Evolutionary conservation across 2,329 filamentous ascomycete genomes (phyloP).

Genomic region (Teratosphaeriaceae sp.): DNA sequence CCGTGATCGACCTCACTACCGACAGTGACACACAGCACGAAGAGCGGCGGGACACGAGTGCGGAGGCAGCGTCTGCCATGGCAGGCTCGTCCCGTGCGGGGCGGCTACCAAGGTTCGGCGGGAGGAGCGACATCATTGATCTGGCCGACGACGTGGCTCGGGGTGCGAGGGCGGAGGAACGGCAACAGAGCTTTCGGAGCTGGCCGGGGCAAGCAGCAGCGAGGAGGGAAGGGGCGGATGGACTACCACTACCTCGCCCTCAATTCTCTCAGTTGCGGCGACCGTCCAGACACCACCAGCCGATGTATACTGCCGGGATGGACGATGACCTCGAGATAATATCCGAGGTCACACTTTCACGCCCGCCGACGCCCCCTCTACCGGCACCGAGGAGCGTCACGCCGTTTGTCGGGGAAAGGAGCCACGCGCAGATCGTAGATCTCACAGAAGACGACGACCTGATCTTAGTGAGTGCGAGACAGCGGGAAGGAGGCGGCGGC

Average conservation of each 20-base stretch:
- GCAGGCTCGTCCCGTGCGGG: constrained; percentile 24
- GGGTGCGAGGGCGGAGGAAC: background rate
- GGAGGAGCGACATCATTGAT: constrained; percentile 23
- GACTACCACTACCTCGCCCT: constrained; percentile 2
- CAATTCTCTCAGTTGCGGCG: constrained; percentile 8
- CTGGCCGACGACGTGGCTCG: constrained; percentile 4
- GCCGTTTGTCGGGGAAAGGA: constrained; percentile 15
- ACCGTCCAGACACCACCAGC: constrained; percentile 2
- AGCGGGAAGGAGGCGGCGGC: constrained; percentile 7
- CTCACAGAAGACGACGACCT: constrained; percentile 31
- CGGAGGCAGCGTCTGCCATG: background rate
- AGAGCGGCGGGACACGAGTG: background rate
- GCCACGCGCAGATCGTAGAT: constrained; percentile 21
- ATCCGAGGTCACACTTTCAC: constrained; percentile 12
- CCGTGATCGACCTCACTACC: constrained; percentile 34
- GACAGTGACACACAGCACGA: constrained; percentile 8
- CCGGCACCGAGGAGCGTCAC: constrained; percentile 13
- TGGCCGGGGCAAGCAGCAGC: too few relatives aligned
- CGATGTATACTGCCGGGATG: background rate
- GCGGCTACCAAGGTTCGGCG: constrained; percentile 34
- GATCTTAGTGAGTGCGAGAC: constrained; percentile 18
- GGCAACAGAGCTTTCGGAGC: too few relatives aligned
- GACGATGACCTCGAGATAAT: constrained; percentile 14
- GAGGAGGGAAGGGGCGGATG: background rate
- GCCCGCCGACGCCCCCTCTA: constrained; percentile 6